Conservation (phyloP, 1,284 basidiomycete genomes). For the Pholiota adiposa region DNA sequence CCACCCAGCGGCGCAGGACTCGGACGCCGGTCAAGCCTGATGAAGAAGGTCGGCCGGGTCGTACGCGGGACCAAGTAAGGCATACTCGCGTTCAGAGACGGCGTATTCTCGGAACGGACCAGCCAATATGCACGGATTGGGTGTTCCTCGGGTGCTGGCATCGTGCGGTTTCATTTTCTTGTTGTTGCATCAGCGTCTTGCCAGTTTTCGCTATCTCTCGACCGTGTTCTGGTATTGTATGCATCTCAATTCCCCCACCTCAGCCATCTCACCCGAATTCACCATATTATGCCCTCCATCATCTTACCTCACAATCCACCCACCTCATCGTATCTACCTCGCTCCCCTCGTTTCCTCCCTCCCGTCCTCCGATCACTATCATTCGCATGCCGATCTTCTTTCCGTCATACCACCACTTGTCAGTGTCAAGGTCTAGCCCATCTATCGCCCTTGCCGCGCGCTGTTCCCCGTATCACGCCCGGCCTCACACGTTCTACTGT, state of each 20-base stretch:
- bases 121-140: not conserved
- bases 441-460: not conserved
- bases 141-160: not conserved
- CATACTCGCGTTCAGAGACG: not conserved
- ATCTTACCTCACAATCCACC: not conserved
- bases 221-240: not conserved
- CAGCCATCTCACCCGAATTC: not conserved
- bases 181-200: not conserved
- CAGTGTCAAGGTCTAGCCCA: slow-evolving; percentile 4
- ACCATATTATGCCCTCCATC: not conserved
- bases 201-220: not conserved
- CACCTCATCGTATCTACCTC: not conserved
- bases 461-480: not conserved
- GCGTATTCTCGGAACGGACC: not conserved
- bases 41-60: slow-evolving; percentile 77
- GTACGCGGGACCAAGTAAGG: slow-evolving; percentile 60
- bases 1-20: slow-evolving; percentile 41
- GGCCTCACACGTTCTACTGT: not conserved
- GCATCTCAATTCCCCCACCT: not conserved
- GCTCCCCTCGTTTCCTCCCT: not conserved
- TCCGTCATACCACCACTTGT: slow-evolving; percentile 6
- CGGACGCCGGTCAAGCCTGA: slow-evolving; percentile 74
- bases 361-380: not conserved
- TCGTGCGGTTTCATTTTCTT: not conserved
- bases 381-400: slow-evolving; percentile 5